Conservation (phyloP, 73 alveolate genomes). For the Paramecium tetraurelia region DNA sequence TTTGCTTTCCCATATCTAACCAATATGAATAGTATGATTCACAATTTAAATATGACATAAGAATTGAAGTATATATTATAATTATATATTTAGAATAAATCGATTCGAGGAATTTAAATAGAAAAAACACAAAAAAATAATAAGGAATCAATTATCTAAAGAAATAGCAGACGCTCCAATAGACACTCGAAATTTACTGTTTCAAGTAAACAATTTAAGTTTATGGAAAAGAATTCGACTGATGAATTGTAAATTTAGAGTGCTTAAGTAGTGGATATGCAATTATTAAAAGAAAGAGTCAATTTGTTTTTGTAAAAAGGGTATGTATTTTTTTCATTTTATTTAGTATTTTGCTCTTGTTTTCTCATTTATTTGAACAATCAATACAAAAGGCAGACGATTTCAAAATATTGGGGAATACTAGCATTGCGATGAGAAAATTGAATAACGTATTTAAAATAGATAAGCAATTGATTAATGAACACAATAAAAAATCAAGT, state of each 20-base stretch:
- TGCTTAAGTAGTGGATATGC: slow-evolving; percentile 15
- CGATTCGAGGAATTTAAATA: not conserved
- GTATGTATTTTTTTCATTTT: not conserved
- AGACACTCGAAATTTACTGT: slow-evolving; percentile 14
- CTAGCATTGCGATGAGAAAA: slow-evolving; percentile 26
- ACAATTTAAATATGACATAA: slow-evolving; percentile 17
- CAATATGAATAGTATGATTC: not conserved
- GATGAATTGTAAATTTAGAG: not conserved
- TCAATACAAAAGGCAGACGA: not conserved
- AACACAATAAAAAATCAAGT: not conserved
- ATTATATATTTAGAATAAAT: not conserved
- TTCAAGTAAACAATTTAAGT: not conserved
- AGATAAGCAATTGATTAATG: not conserved
- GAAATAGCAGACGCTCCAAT: not conserved
- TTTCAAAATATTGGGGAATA: slow-evolving; percentile 7
- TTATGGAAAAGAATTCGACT: not conserved
- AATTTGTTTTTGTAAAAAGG: slow-evolving; percentile 25
- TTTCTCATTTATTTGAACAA: not conserved
- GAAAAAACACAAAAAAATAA: not conserved
- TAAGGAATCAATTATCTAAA: not conserved
- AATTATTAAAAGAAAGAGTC: slow-evolving; percentile 38
- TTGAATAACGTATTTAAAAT: slow-evolving; percentile 5
- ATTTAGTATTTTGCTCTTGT: not conserved
- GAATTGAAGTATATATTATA: not conserved
- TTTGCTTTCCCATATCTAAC: not conserved